Evolutionary conservation across 169 alveolate species (phyloP), one percentile per base, ranked within the genome.

Genomic region (Blepharisma undulans): DNA sequence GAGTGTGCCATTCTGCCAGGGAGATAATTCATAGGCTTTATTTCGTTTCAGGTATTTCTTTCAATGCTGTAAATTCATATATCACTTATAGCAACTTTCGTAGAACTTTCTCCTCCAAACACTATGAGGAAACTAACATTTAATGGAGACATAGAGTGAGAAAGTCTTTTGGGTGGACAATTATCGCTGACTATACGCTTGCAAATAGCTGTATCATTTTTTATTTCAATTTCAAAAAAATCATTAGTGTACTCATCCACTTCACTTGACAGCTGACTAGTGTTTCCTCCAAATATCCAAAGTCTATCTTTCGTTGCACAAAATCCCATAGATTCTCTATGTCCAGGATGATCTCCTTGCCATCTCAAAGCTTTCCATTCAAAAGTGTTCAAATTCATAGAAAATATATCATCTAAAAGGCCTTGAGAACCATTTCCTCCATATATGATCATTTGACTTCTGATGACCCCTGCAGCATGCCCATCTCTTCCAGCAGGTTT

Each of bases 231-330:
- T 29, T n/a, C 22, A 32, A 71, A 86, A 27, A 86, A 72, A 21
- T 61, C 80, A 86, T 72, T 36, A 27, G 59, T 30, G 66, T 72
- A 86, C 16, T 66, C 34, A 14, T 66, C 81, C 19, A 30, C 34
- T 27, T 66, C 59, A 21, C 22, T 6, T 8, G 74, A n/a, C 16
- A 22, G 77, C 7, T 86, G 76, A 30, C 77, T 66, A 0, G 72
- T 72, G 27, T 86, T 86, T 86, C 91, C 91, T 21, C 91, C 91
- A 86, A 86, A 86, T 29, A 86, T 32, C 8, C 29, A 86, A 60
- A 29, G 29, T 5, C 72, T 66, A 3, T 32, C 66, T 61, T 27
- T 34, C n/a, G 36, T 48, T 1, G 34, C 88, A 10, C 29, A 16
- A 72, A n/a, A 86, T 19, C 84, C 84, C 91, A 86, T 86, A 5